Evolutionary conservation across 208 protist species (phyloP).

Genomic region (Pavlovales sp.): DNA sequence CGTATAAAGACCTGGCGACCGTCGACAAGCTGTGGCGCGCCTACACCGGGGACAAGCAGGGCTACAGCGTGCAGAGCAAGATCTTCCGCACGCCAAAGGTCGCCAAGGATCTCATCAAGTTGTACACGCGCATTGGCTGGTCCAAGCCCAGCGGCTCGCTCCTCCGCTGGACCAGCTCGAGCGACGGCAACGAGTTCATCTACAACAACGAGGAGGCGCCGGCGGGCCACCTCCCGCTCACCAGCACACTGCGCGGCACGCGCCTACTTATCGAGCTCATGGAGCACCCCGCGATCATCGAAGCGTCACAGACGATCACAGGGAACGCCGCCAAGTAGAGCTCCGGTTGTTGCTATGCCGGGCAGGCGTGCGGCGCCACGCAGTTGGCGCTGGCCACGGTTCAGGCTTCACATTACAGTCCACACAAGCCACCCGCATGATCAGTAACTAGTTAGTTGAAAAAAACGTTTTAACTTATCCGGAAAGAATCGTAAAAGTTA

Average conservation of each 20-base stretch:
- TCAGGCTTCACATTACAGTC: too few relatives aligned
- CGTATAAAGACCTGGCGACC: constrained; percentile 21
- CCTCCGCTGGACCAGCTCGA: constrained; percentile 20
- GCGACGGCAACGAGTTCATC: constrained; percentile 32
- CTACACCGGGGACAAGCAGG: constrained; percentile 23
- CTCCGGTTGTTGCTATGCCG: too few relatives aligned
- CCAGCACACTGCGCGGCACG: constrained; percentile 14
- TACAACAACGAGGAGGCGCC: constrained; percentile 23
- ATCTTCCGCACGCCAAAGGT: not conserved
- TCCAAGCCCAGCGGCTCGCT: not conserved
- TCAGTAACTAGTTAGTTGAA: too few relatives aligned
- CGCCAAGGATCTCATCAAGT: not conserved
- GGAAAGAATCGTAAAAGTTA: too few relatives aligned
- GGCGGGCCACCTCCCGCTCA: constrained; percentile 28
- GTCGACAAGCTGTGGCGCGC: constrained; percentile 27
- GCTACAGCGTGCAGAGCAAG: constrained; percentile 22
- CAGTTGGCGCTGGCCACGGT: too few relatives aligned
- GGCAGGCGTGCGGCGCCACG: too few relatives aligned
- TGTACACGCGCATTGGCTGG: constrained; percentile 29
- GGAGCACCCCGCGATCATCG: not conserved
- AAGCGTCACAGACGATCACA: not conserved
- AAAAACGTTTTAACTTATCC: too few relatives aligned
- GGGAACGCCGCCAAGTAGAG: too few relatives aligned
- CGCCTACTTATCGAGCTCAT: constrained; percentile 11
- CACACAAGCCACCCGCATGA: too few relatives aligned